Conservation (phyloP, 352 stramenopile species). For the Thraustochytrium sp. region DNA sequence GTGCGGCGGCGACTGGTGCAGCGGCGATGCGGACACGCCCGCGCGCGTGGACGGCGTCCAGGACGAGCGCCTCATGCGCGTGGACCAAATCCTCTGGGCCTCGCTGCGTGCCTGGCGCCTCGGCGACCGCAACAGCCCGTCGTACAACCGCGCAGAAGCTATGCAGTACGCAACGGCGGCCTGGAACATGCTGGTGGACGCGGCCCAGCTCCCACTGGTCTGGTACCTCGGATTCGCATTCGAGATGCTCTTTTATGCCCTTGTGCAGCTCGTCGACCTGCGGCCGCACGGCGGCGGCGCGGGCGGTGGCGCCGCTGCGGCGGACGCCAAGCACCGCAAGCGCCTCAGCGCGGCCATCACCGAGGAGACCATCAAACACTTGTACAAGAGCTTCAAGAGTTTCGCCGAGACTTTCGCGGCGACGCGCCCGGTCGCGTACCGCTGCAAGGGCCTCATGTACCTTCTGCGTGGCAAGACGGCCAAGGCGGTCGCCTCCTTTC, state of each 20-base stretch:
- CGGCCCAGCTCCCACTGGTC: not conserved
- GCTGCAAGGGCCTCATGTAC: constrained; percentile 5
- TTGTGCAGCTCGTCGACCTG: not conserved
- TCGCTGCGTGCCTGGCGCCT: not conserved
- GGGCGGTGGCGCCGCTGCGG: not conserved
- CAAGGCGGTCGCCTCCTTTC: constrained; percentile 1
- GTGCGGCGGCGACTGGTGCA: not conserved
- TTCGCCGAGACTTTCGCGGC: not conserved
- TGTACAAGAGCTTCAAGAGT: constrained; percentile 36
- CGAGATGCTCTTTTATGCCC: constrained; percentile 33
- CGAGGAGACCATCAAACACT: not conserved
- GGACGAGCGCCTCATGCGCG: constrained; percentile 13
- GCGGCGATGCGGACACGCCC: not conserved
- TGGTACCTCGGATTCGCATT: constrained; percentile 30
- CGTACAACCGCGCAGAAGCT: not conserved
- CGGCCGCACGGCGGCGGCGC: not conserved
- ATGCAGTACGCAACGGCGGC: not conserved
- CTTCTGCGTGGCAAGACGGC: not conserved
- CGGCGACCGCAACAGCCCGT: constrained; percentile 16
- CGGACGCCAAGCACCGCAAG: not conserved
- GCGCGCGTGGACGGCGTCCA: not conserved
- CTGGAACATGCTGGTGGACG: not conserved
- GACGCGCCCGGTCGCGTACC: not conserved
- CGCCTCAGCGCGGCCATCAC: not conserved
- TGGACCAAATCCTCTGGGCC: constrained; percentile 4